Evolutionary conservation across 1,139 yeast species (phyloP).

Genomic region (Saccharomyces uvarum): DNA sequence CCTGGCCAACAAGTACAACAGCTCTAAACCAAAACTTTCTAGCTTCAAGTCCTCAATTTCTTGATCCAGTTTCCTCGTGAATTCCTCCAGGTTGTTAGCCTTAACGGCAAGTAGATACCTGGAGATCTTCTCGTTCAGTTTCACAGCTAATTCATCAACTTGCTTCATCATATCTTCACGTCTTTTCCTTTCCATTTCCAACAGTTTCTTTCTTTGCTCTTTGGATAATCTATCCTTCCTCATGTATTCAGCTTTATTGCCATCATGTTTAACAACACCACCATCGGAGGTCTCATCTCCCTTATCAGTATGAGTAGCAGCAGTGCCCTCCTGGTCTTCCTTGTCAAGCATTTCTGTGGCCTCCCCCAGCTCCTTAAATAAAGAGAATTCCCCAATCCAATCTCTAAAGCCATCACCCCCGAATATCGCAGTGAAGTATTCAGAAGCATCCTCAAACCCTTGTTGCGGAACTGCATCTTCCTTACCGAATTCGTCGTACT

Average conservation of each 20-base stretch:
- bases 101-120: slow-evolving; percentile 30
- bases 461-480: slow-evolving; percentile 60
- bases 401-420: slow-evolving; percentile 72
- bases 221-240: slow-evolving; percentile 35
- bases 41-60: slow-evolving; percentile 68
- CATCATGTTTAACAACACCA: slow-evolving; percentile 17
- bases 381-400: slow-evolving; percentile 68
- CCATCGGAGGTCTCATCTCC: slow-evolving; percentile 5
- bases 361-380: slow-evolving; percentile 52
- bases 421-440: slow-evolving; percentile 60
- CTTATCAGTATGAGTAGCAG: slow-evolving; percentile 3
- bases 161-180: slow-evolving; percentile 48
- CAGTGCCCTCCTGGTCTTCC: slow-evolving; percentile 29
- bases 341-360: slow-evolving; percentile 40
- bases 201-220: slow-evolving; percentile 49
- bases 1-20: slow-evolving; percentile 63
- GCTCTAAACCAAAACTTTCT: slow-evolving; percentile 76
- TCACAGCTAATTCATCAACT: slow-evolving; percentile 44
- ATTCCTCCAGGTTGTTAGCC: slow-evolving; percentile 32
- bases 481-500: slow-evolving; percentile 60
- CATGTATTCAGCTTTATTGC: slow-evolving; percentile 9
- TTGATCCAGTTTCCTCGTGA: slow-evolving; percentile 39
- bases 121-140: slow-evolving; percentile 40
- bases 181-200: slow-evolving; percentile 48
- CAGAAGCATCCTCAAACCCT: slow-evolving; percentile 66